Percentiles rank a stretch among this genome's conserved stretches.
These are phyloP conservation scores for Serendipita sp. DNA, from an alignment of 768 basidiomycete species.

Conservation along the genomic window DNA sequence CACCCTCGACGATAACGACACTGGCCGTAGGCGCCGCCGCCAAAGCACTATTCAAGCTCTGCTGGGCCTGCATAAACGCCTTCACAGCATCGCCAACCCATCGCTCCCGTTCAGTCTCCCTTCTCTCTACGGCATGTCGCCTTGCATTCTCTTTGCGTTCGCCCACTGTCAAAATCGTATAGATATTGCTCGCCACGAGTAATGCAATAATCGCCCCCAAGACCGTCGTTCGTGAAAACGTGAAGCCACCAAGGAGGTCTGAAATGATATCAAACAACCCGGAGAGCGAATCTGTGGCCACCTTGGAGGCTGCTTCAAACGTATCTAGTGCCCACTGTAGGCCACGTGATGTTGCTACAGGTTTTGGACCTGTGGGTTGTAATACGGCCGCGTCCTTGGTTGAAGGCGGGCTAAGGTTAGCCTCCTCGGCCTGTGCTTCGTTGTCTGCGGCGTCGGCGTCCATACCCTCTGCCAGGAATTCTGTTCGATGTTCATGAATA, in stretches of 20 bases:
- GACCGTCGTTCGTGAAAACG: background rate
- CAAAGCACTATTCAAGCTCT: background rate
- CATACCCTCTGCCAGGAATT: slow-evolving; percentile 76
- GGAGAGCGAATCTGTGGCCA: slow-evolving; percentile 51
- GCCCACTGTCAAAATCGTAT: slow-evolving; percentile 7
- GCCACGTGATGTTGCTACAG: slow-evolving; percentile 27
- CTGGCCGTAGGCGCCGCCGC: background rate
- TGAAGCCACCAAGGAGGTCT: slow-evolving; percentile 24
- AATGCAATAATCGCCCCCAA: background rate
- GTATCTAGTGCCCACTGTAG: slow-evolving; percentile 86
- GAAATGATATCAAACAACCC: slow-evolving; percentile 62
- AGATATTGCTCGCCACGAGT: slow-evolving; percentile 5
- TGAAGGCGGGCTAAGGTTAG: slow-evolving; percentile 15
- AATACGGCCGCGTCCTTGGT: slow-evolving; percentile 8
- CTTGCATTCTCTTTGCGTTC: background rate
- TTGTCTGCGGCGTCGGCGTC: slow-evolving; percentile 35
- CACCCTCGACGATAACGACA: no score
- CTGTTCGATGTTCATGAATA: slow-evolving; percentile 75
- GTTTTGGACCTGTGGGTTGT: slow-evolving; percentile 10
- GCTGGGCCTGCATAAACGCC: background rate
- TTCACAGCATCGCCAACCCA: background rate
- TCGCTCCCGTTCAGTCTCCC: slow-evolving; percentile 1
- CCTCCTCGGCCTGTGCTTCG: slow-evolving; percentile 27
- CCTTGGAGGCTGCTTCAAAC: slow-evolving; percentile 56
- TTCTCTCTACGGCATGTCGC: background rate